Evolutionary conservation across 2,329 filamentous ascomycete genomes (phyloP), one percentile per base, ranked within the genome.

Genomic region (Pochonia chlamydosporia): DNA sequence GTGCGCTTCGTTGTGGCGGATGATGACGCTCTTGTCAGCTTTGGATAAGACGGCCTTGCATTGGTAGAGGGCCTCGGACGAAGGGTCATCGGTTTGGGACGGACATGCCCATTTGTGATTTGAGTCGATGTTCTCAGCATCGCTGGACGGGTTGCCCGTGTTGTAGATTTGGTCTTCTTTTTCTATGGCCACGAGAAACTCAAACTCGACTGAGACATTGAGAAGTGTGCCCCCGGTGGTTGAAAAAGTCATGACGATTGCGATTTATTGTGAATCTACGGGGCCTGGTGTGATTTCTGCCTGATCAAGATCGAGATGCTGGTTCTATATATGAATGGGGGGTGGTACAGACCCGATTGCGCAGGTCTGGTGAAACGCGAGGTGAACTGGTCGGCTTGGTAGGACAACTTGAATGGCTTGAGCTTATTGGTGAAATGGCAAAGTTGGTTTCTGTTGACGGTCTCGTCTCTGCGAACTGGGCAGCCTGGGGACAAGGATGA

Each of bases 1-100:
- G 35, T 45, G 43, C 10, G 36, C 23, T 18, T 45, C 24, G 23
- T 45, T 26, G 35, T 28, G 25, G 14, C 43, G 43, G n/a, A 45
- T 45, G 10, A 45, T 45, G 21, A 30, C 43, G 7, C 10, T 21
- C 5, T 8, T 11, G 33, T 18, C 5, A 4, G n/a, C 18, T 9
- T 26, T 13, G 31, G 18, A 18, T 13, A 45, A 18, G 5, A 45
- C 35, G 10, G 18, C 23, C 24, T 30, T 39, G 43, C 43, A 45
- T n/a, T 45, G 33, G 11, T 21, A 23, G 1, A 39, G 33, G 3
- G 40, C 18, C 5, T 45, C 43, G 4, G 7, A 11, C 2, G 11
- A 21, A 4, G 35, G 23, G 25, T 45, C 43, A 24, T 45, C 43
- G 14, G 24, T 31, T 24, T 44, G 30, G 7, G 42, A 23, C 42